phyloP scores from a whole-genome alignment of 108 stramenopile genomes.

The Conticribra weissflogii region DNA sequence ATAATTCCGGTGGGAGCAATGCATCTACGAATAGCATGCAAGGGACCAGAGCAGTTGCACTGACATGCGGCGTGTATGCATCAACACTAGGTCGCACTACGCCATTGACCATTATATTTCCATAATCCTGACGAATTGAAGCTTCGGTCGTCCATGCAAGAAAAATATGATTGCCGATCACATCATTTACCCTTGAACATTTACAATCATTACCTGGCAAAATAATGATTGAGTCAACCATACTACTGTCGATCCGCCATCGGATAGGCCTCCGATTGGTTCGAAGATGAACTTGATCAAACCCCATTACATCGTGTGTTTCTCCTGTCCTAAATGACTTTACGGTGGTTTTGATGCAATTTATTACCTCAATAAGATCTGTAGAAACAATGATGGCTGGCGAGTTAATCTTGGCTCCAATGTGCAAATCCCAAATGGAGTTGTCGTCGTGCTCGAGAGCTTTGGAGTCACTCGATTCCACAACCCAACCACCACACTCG shows the following conservation, averaged over 20 bases:
- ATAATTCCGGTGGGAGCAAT: background rate
- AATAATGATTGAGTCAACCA: slow-evolving; percentile 31
- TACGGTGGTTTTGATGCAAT: too few species aligned
- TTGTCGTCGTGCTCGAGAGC: background rate
- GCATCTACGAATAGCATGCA: background rate
- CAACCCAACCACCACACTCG: slow-evolving; percentile 54
- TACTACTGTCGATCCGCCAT: slow-evolving; percentile 51
- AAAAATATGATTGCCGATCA: slow-evolving; percentile 29
- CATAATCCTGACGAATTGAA: slow-evolving; percentile 19
- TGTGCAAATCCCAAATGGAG: slow-evolving; percentile 49
- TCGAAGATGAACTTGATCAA: background rate
- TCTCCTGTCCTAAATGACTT: too few species aligned
- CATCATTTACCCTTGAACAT: slow-evolving; percentile 32
- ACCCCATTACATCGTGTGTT: too few species aligned
- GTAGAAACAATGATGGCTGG: slow-evolving; percentile 25
- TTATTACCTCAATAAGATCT: background rate
- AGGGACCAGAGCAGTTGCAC: background rate
- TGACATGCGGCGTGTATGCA: background rate
- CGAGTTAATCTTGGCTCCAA: slow-evolving; percentile 38
- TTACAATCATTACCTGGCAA: slow-evolving; percentile 38
- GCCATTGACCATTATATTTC: slow-evolving; percentile 6
- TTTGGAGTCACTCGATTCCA: slow-evolving; percentile 26
- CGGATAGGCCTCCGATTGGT: slow-evolving; percentile 26
- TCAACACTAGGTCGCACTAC: background rate
- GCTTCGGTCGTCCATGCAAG: slow-evolving; percentile 25